A percentile compares a stretch with the other conserved stretches of the same genome.
Evolutionary conservation across 169 alveolate genomes (phyloP).

Genomic region (Plasmodium vinckei): DNA sequence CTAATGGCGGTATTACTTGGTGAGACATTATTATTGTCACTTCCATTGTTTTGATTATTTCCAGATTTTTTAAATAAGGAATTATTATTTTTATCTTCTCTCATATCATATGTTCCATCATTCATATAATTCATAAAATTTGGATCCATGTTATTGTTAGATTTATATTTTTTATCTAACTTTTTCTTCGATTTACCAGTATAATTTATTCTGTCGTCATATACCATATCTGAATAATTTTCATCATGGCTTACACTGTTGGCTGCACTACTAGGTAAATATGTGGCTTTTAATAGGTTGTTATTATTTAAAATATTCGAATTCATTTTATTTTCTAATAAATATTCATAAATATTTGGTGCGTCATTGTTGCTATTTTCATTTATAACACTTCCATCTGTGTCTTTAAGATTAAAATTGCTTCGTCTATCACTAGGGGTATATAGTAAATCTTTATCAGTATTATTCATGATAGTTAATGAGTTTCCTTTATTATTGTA

Average conservation of each 20-base stretch:
- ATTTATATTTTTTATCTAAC: not conserved
- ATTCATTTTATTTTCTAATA: slow-evolving; percentile 37
- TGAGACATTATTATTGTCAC: slow-evolving; percentile 1
- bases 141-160: slow-evolving; percentile 3
- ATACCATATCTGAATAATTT: not conserved
- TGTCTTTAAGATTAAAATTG: not conserved
- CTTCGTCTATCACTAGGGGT: slow-evolving; percentile 26
- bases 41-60: slow-evolving; percentile 5
- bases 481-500: slow-evolving; percentile 11
- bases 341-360: slow-evolving; percentile 53
- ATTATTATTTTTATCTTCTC: slow-evolving; percentile 15
- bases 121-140: slow-evolving; percentile 23
- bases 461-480: slow-evolving; percentile 8
- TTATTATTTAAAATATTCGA: not conserved
- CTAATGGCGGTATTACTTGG: slow-evolving; percentile 59
- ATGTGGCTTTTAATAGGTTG: not conserved
- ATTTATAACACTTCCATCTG: not conserved
- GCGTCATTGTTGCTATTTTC: not conserved
- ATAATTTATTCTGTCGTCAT: slow-evolving; percentile 2
- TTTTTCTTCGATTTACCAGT: not conserved
- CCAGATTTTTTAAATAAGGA: not conserved
- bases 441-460: slow-evolving; percentile 27
- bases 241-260: slow-evolving; percentile 24
- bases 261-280: not conserved
- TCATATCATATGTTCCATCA: slow-evolving; percentile 7